These are phyloP conservation scores for Nicotiana undulata DNA, from an alignment of 257 asterid genomes.

Conservation along the genomic window DNA sequence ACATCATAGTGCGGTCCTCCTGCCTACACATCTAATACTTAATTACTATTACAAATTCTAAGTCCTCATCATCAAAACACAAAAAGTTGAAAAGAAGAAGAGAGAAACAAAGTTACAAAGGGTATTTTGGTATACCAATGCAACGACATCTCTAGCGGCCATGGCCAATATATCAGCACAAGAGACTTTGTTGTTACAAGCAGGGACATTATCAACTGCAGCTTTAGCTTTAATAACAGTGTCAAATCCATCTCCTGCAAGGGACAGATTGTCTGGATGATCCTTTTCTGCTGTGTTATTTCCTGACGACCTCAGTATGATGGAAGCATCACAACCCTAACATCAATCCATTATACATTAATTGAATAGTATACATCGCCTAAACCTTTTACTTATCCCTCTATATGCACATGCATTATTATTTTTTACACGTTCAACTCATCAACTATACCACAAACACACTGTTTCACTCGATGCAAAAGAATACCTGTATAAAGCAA, in stretches of 20 bases:
- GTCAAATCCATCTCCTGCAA: slow-evolving; percentile 89
- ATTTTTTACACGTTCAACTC: too few species aligned
- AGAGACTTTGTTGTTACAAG: slow-evolving; percentile 66
- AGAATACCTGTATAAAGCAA: slow-evolving; percentile 56
- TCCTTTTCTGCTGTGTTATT: slow-evolving; percentile 65
- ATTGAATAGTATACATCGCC: too few species aligned
- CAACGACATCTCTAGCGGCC: slow-evolving; percentile 72
- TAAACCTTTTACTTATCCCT: too few species aligned
- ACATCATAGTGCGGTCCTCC: slow-evolving; percentile 67
- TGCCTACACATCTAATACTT: slow-evolving; percentile 26
- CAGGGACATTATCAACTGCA: slow-evolving; percentile 58
- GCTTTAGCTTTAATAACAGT: slow-evolving; percentile 65
- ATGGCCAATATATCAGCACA: slow-evolving; percentile 82
- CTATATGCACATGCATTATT: too few species aligned
- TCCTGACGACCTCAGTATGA: slow-evolving; percentile 35
- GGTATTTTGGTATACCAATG: slow-evolving; percentile 53
- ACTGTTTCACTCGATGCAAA: too few species aligned
- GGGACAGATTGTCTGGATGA: slow-evolving; percentile 77
- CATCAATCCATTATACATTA: too few species aligned
- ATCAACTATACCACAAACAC: too few species aligned
- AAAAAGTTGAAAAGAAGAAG: too few species aligned
- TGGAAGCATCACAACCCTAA: slow-evolving; percentile 94
- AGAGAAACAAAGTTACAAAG: too few species aligned
- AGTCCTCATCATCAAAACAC: neutral
- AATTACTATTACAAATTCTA: neutral